Evolutionary conservation across 148 eudicot genomes (phyloP).

Genomic region (Camellia lanceoleosa): DNA sequence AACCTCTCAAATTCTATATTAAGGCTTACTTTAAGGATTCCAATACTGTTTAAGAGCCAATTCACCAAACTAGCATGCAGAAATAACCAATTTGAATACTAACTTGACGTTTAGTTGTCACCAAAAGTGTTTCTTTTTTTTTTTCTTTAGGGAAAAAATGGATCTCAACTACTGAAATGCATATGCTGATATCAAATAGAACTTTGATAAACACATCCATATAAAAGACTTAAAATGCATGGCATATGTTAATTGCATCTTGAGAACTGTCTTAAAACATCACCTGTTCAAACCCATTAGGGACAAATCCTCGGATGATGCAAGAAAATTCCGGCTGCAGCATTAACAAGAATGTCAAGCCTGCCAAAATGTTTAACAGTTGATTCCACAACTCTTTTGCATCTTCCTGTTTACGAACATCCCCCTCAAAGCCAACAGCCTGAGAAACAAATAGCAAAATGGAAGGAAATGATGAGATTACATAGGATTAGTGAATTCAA

Average conservation of each 20-base stretch:
- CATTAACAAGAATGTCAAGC: conserved; percentile 96
- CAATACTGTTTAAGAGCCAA: not conserved
- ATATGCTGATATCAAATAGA: not conserved
- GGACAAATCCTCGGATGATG: conserved; percentile 82
- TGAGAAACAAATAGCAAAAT: conserved; percentile 17
- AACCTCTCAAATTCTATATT: not conserved
- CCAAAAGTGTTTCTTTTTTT: too few relatives aligned
- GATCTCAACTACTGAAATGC: not conserved
- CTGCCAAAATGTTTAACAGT: conserved; percentile 73
- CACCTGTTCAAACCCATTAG: conserved; percentile 96
- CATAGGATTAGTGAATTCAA: not conserved
- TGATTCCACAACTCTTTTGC: conserved; percentile 80
- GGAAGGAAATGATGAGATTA: not conserved
- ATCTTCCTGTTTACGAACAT: conserved; percentile 83
- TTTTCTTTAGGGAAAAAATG: not conserved
- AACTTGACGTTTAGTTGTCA: not conserved
- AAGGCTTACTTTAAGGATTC: not conserved
- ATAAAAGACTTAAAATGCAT: not conserved
- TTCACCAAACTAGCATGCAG: not conserved
- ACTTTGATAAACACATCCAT: not conserved
- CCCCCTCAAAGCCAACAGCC: conserved; percentile 94
- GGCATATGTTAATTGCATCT: not conserved
- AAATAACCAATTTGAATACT: not conserved
- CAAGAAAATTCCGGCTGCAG: conserved; percentile 97
- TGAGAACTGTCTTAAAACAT: not conserved